Conservation (phyloP, 805 yeast species). For the Wickerhamiella siamensis region DNA sequence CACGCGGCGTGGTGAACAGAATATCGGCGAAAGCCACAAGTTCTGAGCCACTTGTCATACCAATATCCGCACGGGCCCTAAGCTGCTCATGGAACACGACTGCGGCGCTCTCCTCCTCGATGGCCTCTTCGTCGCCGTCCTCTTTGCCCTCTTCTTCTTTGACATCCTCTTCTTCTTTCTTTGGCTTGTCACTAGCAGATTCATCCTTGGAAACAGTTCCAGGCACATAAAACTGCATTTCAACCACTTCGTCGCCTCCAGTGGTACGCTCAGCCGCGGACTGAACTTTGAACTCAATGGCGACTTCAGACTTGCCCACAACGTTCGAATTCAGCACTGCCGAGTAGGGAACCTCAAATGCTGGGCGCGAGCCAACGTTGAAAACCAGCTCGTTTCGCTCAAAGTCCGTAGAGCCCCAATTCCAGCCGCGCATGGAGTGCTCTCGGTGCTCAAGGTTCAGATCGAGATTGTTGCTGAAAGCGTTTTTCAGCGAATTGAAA, state of each 20-base stretch:
- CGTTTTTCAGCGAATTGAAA: slow-evolving; percentile 65
- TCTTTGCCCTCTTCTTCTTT: slow-evolving; percentile 23
- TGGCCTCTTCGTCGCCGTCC: slow-evolving; percentile 25
- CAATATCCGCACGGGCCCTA: slow-evolving; percentile 86
- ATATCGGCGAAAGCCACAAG: slow-evolving; percentile 86
- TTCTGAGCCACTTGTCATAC: slow-evolving; percentile 88
- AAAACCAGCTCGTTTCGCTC: slow-evolving; percentile 85
- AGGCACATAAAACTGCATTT: slow-evolving; percentile 84
- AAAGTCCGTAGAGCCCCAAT: slow-evolving; percentile 92
- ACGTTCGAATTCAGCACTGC: slow-evolving; percentile 73
- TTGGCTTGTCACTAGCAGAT: no score
- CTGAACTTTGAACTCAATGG: slow-evolving; percentile 63
- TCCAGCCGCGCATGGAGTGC: slow-evolving; percentile 96
- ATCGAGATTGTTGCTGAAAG: slow-evolving; percentile 62
- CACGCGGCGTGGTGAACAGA: slow-evolving; percentile 91
- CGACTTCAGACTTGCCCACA: slow-evolving; percentile 86
- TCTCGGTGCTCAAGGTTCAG: slow-evolving; percentile 68
- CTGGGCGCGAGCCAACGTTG: slow-evolving; percentile 73
- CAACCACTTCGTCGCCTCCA: slow-evolving; percentile 93
- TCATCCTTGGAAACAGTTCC: slow-evolving; percentile 50
- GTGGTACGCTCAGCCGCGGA: slow-evolving; percentile 33
- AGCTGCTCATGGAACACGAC: slow-evolving; percentile 77
- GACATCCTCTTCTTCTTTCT: slow-evolving; percentile 23
- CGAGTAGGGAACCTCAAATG: slow-evolving; percentile 77
- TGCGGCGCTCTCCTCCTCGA: slow-evolving; percentile 54